These are phyloP conservation scores for Solanum ahanhuiri DNA, from an alignment of 257 asterid genomes.

Conservation along the genomic window DNA sequence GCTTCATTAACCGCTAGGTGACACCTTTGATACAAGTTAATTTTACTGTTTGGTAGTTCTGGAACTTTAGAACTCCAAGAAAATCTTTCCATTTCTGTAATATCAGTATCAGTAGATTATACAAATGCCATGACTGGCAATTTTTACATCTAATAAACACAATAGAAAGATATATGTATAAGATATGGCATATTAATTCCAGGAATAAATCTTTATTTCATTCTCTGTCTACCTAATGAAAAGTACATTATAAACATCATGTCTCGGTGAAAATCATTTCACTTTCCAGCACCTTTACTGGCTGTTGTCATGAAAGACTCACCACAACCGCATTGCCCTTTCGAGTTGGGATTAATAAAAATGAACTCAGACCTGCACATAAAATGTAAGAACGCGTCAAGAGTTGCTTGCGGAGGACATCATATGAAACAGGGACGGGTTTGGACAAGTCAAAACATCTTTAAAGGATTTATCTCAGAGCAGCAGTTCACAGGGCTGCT, in stretches of 20 bases:
- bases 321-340: slow-evolving; percentile 21
- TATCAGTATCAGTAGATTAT: neutral
- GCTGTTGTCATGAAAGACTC: slow-evolving; percentile 14
- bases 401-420: neutral
- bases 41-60: too few relatives aligned
- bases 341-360: slow-evolving; percentile 15
- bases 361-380: slow-evolving; percentile 7
- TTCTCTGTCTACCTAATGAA: neutral
- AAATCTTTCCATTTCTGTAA: too few relatives aligned
- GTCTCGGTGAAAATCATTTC: neutral
- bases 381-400: neutral
- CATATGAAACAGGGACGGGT: neutral
- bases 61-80: too few relatives aligned
- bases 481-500: neutral
- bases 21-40: too few relatives aligned
- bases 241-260: neutral
- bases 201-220: neutral
- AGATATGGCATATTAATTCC: neutral
- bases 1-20: too few relatives aligned
- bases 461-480: neutral
- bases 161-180: neutral
- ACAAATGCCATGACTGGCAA: neutral
- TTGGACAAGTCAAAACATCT: neutral
- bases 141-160: neutral
- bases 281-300: neutral